These are phyloP conservation scores for Fulvia fulva DNA, from an alignment of 2,329 filamentous ascomycete species.

Conservation along the genomic window DNA sequence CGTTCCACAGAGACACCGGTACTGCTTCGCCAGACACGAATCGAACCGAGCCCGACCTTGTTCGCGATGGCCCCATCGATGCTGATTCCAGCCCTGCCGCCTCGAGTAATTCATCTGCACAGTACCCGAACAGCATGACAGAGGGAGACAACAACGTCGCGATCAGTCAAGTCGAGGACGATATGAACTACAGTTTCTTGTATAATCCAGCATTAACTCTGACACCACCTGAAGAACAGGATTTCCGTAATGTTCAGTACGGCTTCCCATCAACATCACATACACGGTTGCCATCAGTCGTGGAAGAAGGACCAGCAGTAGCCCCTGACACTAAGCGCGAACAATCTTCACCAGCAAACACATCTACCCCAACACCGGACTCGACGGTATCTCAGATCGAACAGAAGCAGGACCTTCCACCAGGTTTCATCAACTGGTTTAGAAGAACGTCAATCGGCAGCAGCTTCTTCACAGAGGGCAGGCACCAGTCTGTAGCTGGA, in stretches of 20 bases:
- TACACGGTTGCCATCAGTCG: not conserved
- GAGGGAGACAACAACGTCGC: not conserved
- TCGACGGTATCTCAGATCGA: constrained; percentile 3
- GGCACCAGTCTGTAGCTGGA: not conserved
- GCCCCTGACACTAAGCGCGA: not conserved
- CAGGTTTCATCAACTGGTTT: constrained; percentile 3
- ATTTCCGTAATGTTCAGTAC: not conserved
- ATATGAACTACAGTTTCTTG: not conserved
- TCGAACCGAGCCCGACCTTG: not conserved
- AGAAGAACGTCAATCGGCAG: not conserved
- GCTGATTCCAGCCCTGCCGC: not conserved
- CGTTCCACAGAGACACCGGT: not conserved
- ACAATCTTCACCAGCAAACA: not conserved
- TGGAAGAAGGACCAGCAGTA: not conserved
- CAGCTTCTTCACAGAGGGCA: constrained; percentile 1
- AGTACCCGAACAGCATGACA: not conserved
- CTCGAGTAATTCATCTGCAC: not conserved
- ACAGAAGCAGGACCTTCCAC: constrained; percentile 7
- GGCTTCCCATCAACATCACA: not conserved
- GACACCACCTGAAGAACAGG: not conserved
- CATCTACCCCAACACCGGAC: not conserved
- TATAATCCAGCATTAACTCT: not conserved
- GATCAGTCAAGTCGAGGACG: not conserved
- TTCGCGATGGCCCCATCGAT: not conserved
- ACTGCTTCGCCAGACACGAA: not conserved